phyloP scores from a whole-genome alignment of 257 asterid species.

The Capsicum rhomboideum region DNA sequence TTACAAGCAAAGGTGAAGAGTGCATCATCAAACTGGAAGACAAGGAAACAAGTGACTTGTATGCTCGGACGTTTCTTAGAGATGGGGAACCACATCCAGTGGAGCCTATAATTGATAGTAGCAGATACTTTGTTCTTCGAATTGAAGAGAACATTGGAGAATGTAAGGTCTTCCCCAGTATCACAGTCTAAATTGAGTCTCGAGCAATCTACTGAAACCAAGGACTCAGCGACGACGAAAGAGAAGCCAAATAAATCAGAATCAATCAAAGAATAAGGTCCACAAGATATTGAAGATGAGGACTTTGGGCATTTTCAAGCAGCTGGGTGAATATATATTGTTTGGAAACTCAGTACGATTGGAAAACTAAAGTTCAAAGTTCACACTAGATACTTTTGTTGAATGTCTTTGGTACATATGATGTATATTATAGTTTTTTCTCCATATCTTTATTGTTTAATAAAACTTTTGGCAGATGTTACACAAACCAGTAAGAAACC shows the following conservation, averaged over 20 bases:
- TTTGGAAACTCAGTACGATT: neutral
- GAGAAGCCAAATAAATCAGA: slow-evolving; percentile 22
- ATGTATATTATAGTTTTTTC: neutral
- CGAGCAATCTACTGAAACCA: slow-evolving; percentile 17
- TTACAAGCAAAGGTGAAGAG: slow-evolving; percentile 81
- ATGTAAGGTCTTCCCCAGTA: slow-evolving; percentile 34
- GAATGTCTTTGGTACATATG: slow-evolving; percentile 8
- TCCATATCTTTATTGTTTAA: neutral
- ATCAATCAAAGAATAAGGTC: slow-evolving; percentile 17
- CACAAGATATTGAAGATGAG: slow-evolving; percentile 52
- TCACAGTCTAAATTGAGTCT: slow-evolving; percentile 25
- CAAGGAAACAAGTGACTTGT: slow-evolving; percentile 86
- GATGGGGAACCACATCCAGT: slow-evolving; percentile 98
- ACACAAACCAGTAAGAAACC: too few relatives aligned
- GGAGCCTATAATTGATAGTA: slow-evolving; percentile 94
- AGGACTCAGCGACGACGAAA: slow-evolving; percentile 15
- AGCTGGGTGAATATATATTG: slow-evolving; percentile 43
- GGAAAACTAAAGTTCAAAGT: neutral
- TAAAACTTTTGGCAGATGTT: too few relatives aligned
- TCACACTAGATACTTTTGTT: neutral
- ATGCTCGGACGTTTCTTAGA: slow-evolving; percentile 91
- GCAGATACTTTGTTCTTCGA: slow-evolving; percentile 96
- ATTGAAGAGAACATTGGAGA: slow-evolving; percentile 96
- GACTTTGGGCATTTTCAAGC: slow-evolving; percentile 98
- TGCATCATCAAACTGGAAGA: slow-evolving; percentile 88